Evolutionary conservation across 129 eudicot genomes (phyloP).

Genomic region (Flaveria robusta): DNA sequence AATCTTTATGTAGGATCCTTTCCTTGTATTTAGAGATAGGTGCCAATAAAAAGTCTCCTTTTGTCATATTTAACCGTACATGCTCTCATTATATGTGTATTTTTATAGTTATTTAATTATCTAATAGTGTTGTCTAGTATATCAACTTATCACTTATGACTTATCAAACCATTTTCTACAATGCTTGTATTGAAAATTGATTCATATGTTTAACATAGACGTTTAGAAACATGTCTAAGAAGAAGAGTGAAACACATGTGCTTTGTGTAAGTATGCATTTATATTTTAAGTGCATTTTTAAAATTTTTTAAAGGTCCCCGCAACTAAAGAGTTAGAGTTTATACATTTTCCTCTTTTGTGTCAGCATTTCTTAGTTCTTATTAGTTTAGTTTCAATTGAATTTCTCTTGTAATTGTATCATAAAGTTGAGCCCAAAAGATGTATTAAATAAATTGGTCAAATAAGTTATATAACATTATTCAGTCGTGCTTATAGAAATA

Average conservation of each 20-base stretch:
- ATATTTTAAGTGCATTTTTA: not conserved
- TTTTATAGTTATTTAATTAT: not conserved
- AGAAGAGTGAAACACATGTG: not conserved
- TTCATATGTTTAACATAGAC: not conserved
- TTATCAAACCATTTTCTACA: not conserved
- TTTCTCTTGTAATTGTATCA: not conserved
- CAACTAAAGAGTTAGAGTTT: not conserved
- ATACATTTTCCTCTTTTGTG: not conserved
- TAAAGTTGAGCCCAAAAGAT: not conserved
- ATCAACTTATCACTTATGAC: not conserved
- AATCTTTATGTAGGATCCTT: slow-evolving; percentile 24
- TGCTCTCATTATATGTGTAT: not conserved
- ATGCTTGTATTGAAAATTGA: not conserved
- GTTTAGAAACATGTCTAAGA: not conserved
- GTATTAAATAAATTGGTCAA: not conserved
- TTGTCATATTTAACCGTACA: slow-evolving; percentile 22
- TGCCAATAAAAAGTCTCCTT: slow-evolving; percentile 30
- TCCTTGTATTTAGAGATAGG: slow-evolving; percentile 33
- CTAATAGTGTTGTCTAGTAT: not conserved
- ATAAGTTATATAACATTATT: not conserved
- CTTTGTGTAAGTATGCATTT: not conserved
- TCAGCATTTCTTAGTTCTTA: not conserved
- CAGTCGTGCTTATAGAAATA: not conserved
- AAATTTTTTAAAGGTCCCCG: too few relatives aligned
- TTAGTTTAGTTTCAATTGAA: not conserved